Percentiles rank a stretch among this genome's conserved stretches.
phyloP scores from a whole-genome alignment of 768 basidiomycete genomes.

The Ramaria rubella region DNA sequence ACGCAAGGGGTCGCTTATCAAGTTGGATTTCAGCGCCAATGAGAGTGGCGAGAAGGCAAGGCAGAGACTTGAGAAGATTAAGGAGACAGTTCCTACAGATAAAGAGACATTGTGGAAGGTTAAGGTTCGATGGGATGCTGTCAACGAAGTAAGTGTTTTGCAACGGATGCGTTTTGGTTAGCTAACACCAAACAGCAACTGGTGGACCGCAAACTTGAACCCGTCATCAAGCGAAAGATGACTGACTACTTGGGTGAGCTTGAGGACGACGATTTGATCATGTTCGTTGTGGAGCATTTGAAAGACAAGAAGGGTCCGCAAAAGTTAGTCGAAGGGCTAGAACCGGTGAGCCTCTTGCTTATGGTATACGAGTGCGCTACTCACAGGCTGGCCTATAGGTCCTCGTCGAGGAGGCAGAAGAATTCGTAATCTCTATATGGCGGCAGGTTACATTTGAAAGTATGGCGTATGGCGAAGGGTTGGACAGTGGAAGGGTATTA shows the following conservation, averaged over 20 bases:
- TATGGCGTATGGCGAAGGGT: slow-evolving; percentile 84
- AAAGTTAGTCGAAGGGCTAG: slow-evolving; percentile 83
- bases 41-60: slow-evolving; percentile 73
- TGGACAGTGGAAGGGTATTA: slow-evolving; percentile 80
- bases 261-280: slow-evolving; percentile 89
- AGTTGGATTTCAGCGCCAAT: slow-evolving; percentile 82
- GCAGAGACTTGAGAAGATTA: slow-evolving; percentile 75
- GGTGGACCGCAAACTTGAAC: slow-evolving; percentile 82
- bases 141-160: slow-evolving; percentile 63
- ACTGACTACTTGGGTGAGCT: slow-evolving; percentile 84
- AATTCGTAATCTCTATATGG: slow-evolving; percentile 78
- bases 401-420: slow-evolving; percentile 83
- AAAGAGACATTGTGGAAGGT: slow-evolving; percentile 74
- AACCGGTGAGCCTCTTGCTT: slow-evolving; percentile 58
- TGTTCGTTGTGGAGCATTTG: slow-evolving; percentile 89
- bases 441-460: slow-evolving; percentile 92
- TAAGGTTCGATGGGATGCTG: slow-evolving; percentile 87
- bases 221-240: slow-evolving; percentile 77
- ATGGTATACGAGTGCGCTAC: background rate
- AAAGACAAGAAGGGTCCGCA: slow-evolving; percentile 83
- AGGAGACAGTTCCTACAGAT: slow-evolving; percentile 65
- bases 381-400: slow-evolving; percentile 44
- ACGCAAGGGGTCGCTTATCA: slow-evolving; percentile 79
- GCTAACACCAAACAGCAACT: slow-evolving; percentile 42
- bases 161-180: background rate